Evolutionary conservation across 1,284 basidiomycete genomes (phyloP).

Genomic region (Termitomyces sp.): DNA sequence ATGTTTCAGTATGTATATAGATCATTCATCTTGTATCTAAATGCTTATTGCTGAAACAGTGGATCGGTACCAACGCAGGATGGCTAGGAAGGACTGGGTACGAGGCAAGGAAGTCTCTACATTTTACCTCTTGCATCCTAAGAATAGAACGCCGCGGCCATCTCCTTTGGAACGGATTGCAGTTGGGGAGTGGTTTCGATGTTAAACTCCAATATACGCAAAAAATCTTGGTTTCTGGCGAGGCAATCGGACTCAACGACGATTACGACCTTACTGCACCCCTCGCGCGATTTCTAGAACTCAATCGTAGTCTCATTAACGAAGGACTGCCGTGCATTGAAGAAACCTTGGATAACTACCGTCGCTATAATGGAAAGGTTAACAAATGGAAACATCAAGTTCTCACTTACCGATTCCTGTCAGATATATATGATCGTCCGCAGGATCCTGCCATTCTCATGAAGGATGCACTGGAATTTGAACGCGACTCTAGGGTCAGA

Average conservation of each 20-base stretch:
- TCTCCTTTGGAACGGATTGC: conserved; percentile 52
- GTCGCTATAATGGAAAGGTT: conserved; percentile 47
- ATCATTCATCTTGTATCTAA: background rate
- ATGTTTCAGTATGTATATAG: conserved; percentile 43
- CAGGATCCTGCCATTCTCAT: conserved; percentile 42
- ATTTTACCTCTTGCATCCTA: conserved; percentile 50
- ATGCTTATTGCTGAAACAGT: conserved; percentile 5
- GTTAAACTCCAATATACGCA: conserved; percentile 59
- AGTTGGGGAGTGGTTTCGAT: conserved; percentile 69
- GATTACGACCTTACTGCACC: conserved; percentile 61
- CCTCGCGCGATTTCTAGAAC: conserved; percentile 61
- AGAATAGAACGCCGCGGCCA: conserved; percentile 54
- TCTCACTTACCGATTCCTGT: conserved; percentile 67
- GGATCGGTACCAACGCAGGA: conserved; percentile 12
- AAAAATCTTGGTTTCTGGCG: conserved; percentile 45
- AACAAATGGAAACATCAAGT: conserved; percentile 50
- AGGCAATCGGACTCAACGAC: conserved; percentile 61
- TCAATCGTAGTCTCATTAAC: conserved; percentile 55
- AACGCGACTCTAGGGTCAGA: conserved; percentile 53
- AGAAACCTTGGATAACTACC: conserved; percentile 49
- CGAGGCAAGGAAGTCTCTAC: conserved; percentile 42
- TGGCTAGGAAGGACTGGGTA: conserved; percentile 31
- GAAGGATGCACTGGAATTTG: conserved; percentile 42
- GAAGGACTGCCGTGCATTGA: conserved; percentile 44
- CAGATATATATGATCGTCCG: conserved; percentile 55